Evolutionary conservation across 1,284 basidiomycete genomes (phyloP).

Genomic region (Tetrapyrgos nigripes): DNA sequence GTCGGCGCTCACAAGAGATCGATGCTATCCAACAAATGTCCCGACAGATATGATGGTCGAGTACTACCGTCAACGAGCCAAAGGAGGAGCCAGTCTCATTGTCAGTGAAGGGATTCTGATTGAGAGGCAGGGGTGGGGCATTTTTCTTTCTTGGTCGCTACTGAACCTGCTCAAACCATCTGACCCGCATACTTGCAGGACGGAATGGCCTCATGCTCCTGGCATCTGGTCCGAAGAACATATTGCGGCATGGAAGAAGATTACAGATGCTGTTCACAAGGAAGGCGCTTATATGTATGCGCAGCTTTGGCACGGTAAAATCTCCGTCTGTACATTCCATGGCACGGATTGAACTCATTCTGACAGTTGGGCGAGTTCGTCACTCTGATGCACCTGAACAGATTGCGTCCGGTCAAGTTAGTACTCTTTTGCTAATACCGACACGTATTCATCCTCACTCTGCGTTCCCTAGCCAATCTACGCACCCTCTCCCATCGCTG

Average conservation of each 20-base stretch:
- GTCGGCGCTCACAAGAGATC: slow-evolving; percentile 42
- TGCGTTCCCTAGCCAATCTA: slow-evolving; percentile 6
- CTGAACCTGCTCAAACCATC: slow-evolving; percentile 27
- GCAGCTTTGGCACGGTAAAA: slow-evolving; percentile 24
- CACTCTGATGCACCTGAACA: slow-evolving; percentile 29
- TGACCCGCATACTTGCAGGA: slow-evolving; percentile 24
- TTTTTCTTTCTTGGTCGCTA: not conserved
- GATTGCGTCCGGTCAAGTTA: slow-evolving; percentile 17
- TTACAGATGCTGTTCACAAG: slow-evolving; percentile 43
- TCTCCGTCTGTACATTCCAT: no score
- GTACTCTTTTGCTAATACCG: not conserved
- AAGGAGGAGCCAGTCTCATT: slow-evolving; percentile 46
- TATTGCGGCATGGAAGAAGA: slow-evolving; percentile 43
- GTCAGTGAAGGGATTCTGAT: slow-evolving; percentile 51
- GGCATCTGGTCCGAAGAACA: slow-evolving; percentile 47
- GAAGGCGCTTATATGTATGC: slow-evolving; percentile 40
- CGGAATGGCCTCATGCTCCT: slow-evolving; percentile 46
- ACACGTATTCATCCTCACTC: not conserved
- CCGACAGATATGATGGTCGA: slow-evolving; percentile 42
- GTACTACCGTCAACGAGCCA: slow-evolving; percentile 51
- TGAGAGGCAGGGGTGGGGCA: slow-evolving; percentile 44
- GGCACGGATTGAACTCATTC: not conserved
- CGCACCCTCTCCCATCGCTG: slow-evolving; percentile 14
- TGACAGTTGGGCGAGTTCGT: slow-evolving; percentile 22
- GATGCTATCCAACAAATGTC: slow-evolving; percentile 32